Base-by-base conservation (phyloP, 2,329 filamentous ascomycete species). In the Sarocladium oryzae region DNA sequence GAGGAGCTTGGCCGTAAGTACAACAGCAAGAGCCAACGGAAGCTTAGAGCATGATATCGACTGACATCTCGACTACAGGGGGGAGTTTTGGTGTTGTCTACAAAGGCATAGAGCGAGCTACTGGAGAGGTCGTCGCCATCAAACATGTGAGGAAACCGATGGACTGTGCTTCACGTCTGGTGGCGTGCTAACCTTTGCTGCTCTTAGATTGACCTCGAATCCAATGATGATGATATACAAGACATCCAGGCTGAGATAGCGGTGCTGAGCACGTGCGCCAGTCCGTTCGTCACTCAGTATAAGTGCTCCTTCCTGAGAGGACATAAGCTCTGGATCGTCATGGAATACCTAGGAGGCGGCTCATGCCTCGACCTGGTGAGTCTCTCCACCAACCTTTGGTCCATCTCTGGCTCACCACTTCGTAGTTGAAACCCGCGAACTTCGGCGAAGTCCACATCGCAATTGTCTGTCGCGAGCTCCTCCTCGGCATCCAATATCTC, bases 181-280 rank as follows among this genome's bases (percentile, higher is more conserved):
- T 7, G 13, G 28, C 16, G n/a, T 18, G 24, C 48, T 52, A 23
- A 52, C 41, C 33, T 21, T 11, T 1, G 20, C 13, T 16, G 40
- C n/a, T 55, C 18, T 52, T 28, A 97, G 90, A 97, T 99, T 68
- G 93, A 99, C 68, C 88, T 99, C 64, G 93, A 99, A 72, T 95
- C 92, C 53, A 97, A 90, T 74, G 92, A 95, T 69, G 93, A 99
- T 72, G 93, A 99, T 66, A 96, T 99, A 54, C 87, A 91, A 68
- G 93, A 99, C 66, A 97, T 99, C 53, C 92, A 99, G 62, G 90
- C 95, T 64, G 93, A 99, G 66, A 97, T 99, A 59, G 87, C 89
- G 2, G 87, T 99, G 30, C 77, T 99, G 55, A 93, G 91, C 69
- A 96, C 93, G 50, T 99, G 93, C 73, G 87, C 88, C 58, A 96